Base-by-base conservation (phyloP, 2,329 filamentous ascomycete genomes). In the Penicillium sp. region DNA sequence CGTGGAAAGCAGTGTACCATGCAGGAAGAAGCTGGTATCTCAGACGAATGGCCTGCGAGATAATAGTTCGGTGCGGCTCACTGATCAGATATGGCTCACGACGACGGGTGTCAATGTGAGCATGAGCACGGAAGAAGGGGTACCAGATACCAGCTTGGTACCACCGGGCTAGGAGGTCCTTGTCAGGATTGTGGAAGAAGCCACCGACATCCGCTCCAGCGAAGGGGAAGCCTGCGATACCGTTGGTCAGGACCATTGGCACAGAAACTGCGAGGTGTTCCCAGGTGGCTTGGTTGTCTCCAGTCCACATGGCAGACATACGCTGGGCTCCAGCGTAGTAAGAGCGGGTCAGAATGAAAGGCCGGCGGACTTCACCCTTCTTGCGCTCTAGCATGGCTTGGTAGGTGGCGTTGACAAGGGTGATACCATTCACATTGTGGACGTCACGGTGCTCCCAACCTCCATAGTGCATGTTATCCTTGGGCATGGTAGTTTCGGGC, bases 71-170 rank as follows among this genome's bases (percentile, higher is more conserved):
- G 70, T 95, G 89, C 0, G 90, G 89, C 51, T 93, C 86, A 9
- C 87, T 86, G 9, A 84, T 77, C 47, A 97, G 76, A 65, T 97
- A 98, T 3, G 93, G 93, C 72, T 98, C 93, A 42, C 93, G 86
- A 22, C 93, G 86, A 37, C 93, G 88, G 31, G 93, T 87, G 64
- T 98, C 93, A 50, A 97, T 97, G 69, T 98, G 93, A 6, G 93
- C 93, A 66, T 98, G 93, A 1, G 83, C 93, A 51, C 93, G 87
- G 86, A 97, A 95, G 76, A 97, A 98, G 6, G 93, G 93, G 68
- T 97, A 97, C 76, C 95, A 98, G 46, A 88, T 87, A 52, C 93
- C 93, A 27, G 90, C 83, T 70, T 98, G 93, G 71, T 95, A 98
- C 93, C 93, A 98, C 31, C 93, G 84, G 9, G 87, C 87, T 58